A percentile compares a stretch with the other conserved stretches of the same genome.
These are phyloP conservation scores for Curvularia eragrostidis DNA, from an alignment of 2,329 filamentous ascomycete genomes.

Conservation along the genomic window DNA sequence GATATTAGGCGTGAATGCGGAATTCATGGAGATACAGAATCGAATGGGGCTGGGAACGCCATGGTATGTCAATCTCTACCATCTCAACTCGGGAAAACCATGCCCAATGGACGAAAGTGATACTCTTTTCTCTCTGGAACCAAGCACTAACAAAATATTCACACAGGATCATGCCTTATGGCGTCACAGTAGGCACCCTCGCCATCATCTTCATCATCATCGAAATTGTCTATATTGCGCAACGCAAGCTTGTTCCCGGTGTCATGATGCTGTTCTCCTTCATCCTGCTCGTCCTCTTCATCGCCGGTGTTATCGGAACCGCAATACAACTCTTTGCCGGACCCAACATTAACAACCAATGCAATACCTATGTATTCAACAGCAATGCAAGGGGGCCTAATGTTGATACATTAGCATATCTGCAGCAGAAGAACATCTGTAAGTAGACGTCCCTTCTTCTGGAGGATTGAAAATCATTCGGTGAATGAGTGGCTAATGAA, in stretches of 20 bases:
- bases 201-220: slow-evolving; percentile 65
- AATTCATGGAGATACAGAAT: slow-evolving; percentile 65
- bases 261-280: slow-evolving; percentile 67
- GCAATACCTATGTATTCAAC: slow-evolving; percentile 62
- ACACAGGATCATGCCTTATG: slow-evolving; percentile 68
- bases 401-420: slow-evolving; percentile 65
- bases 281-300: slow-evolving; percentile 67
- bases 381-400: slow-evolving; percentile 56
- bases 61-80: slow-evolving; percentile 57
- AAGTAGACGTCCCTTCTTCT: slow-evolving; percentile 29
- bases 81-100: background rate
- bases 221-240: slow-evolving; percentile 63
- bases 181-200: slow-evolving; percentile 64
- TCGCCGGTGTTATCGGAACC: slow-evolving; percentile 68
- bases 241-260: slow-evolving; percentile 64
- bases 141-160: slow-evolving; percentile 9
- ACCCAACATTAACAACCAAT: slow-evolving; percentile 65
- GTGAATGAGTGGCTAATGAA: slow-evolving; percentile 22
- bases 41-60: slow-evolving; percentile 63
- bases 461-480: background rate
- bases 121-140: background rate
- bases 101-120: background rate
- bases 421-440: slow-evolving; percentile 70
- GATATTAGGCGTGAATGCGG: slow-evolving; percentile 66
- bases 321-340: slow-evolving; percentile 66